phyloP scores from a whole-genome alignment of 768 basidiomycete genomes.

The Phylloporus arenicola region DNA sequence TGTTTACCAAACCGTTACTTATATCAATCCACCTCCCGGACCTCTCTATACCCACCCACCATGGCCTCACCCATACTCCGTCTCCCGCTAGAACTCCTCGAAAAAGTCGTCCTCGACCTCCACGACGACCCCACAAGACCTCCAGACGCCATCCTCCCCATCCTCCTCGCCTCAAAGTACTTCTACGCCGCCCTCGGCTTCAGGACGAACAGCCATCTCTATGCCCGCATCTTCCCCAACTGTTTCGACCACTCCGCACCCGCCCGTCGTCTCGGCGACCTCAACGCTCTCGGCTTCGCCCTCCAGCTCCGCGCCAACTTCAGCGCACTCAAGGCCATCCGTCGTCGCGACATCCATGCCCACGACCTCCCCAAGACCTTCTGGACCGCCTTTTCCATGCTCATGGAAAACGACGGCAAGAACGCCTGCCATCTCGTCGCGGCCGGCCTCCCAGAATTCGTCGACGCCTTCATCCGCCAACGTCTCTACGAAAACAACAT shows the following conservation, averaged over 20 bases:
- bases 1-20: constrained; percentile 8
- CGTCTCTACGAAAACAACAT: constrained; percentile 39
- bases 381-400: constrained; percentile 48
- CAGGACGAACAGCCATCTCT: constrained; percentile 33
- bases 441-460: constrained; percentile 44
- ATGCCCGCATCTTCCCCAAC: constrained; percentile 47
- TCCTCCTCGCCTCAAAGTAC: constrained; percentile 41
- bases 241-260: constrained; percentile 55
- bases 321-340: constrained; percentile 26
- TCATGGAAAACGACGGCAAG: constrained; percentile 63
- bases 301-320: constrained; percentile 38
- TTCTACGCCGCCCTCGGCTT: constrained; percentile 35
- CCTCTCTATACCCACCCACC: constrained; percentile 3
- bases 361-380: constrained; percentile 31
- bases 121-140: background rate
- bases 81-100: constrained; percentile 44
- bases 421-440: constrained; percentile 53
- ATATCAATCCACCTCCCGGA: constrained; percentile 10
- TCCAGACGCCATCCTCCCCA: constrained; percentile 42
- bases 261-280: constrained; percentile 43
- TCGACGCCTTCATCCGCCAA: constrained; percentile 40
- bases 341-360: constrained; percentile 32
- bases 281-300: constrained; percentile 34
- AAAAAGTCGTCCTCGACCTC: constrained; percentile 48
- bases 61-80: constrained; percentile 24